A percentile compares a stretch with the other conserved stretches of the same genome.
Evolutionary conservation across 441 rosid species (phyloP).

Genomic region (Corymbia calophylla): DNA sequence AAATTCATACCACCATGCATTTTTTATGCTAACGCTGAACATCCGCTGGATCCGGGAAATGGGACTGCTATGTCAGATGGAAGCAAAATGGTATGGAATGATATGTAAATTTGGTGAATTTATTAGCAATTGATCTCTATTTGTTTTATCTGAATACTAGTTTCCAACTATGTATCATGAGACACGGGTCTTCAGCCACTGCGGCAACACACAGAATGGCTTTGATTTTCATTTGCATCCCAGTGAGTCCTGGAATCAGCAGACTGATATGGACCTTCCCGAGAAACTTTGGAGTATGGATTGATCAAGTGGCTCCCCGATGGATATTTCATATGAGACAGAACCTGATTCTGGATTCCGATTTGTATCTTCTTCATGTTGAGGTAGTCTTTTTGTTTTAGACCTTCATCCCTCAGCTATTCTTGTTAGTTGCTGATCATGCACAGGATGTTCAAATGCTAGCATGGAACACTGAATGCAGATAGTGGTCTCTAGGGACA

Average conservation of each 20-base stretch:
- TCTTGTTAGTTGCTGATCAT: neutral
- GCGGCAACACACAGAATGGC: conserved; percentile 21
- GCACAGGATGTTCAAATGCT: neutral
- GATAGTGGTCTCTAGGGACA: neutral
- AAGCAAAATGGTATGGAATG: conserved; percentile 28
- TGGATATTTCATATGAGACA: conserved; percentile 77
- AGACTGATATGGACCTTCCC: conserved; percentile 81
- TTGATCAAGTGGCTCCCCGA: conserved; percentile 68
- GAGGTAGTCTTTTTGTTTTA: conserved; percentile 36
- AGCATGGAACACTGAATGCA: neutral
- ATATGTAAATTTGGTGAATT: neutral
- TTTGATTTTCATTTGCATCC: conserved; percentile 70
- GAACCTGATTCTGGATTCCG: conserved; percentile 80
- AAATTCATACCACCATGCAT: conserved; percentile 68
- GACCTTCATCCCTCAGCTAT: neutral
- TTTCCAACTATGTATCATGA: neutral
- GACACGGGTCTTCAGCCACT: conserved; percentile 5
- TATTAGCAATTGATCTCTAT: neutral
- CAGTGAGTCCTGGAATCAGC: conserved; percentile 85
- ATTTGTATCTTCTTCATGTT: conserved; percentile 72
- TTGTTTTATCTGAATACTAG: neutral
- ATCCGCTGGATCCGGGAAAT: conserved; percentile 19
- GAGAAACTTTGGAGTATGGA: conserved; percentile 54
- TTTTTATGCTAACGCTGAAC: conserved; percentile 38
- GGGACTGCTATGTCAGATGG: conserved; percentile 30